Evolutionary conservation across 306 rosid species (phyloP), one percentile per base, ranked within the genome.

Genomic region (Lotus japonicus): DNA sequence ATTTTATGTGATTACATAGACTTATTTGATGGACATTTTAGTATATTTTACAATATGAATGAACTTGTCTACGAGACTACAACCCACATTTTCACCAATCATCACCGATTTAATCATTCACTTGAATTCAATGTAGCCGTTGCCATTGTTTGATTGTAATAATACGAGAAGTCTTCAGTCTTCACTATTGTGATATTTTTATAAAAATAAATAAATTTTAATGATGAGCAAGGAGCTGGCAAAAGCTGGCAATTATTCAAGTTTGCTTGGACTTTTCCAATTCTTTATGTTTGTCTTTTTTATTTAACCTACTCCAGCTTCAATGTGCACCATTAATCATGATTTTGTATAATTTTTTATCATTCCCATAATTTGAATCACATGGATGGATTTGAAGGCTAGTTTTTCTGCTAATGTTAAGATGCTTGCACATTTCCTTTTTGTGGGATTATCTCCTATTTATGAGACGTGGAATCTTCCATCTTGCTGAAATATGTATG

Each of bases 161-260:
- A 26, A 26, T 26, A 4, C 36, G 9, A 35, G 42, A 70, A 15
- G 64, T 72, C 71, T 72, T 51, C 4, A 26, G 31, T 21, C 26
- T 21, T 21, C 35, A 1, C 66, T 36, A 2, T 7, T 36, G 17
- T 18, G 14, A 28, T 23, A 26, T 64, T 65, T 33, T 44, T 9
- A 11, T 4, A 58, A 18, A 6, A 33, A 38, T 43, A 3, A 6
- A 16, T 23, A 31, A 31, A 28, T 21, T 18, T 6, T 49, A 65
- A 45, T 35, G 51, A 38, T 51, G 75, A 53, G 44, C 1, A 9
- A 9, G 57, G 52, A 75, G 75, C 81, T 80, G 81, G 81, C 64
- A 72, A 66, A 43, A 71, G 81, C 84, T 71, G 81, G 78, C 81
- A 71, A 80, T 50, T 43, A 71, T 74, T 48, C 51, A 12, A 63